These are phyloP conservation scores for Echites panduratus DNA, from an alignment of 257 asterid genomes.

Conservation along the genomic window DNA sequence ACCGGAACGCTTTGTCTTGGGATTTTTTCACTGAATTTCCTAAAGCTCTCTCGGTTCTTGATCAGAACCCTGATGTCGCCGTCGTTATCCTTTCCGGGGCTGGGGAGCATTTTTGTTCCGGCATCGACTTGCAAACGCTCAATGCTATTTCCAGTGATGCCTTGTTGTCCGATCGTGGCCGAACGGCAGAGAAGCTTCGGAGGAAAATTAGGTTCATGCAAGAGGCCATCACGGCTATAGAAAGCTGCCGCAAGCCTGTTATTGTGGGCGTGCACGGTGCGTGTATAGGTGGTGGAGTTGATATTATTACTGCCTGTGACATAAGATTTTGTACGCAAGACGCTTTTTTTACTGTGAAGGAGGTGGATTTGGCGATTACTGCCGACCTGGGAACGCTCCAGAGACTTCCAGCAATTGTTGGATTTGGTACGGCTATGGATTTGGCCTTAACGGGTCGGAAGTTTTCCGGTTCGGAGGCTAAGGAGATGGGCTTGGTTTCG, in stretches of 20 bases:
- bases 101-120: conserved; percentile 80
- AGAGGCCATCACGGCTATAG: conserved; percentile 60
- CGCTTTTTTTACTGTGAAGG: conserved; percentile 67
- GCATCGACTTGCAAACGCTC: conserved; percentile 57
- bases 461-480: conserved; percentile 66
- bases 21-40: conserved; percentile 84
- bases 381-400: conserved; percentile 93
- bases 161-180: conserved; percentile 37
- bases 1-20: conserved; percentile 60
- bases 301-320: conserved; percentile 76
- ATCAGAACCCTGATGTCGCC: conserved; percentile 52
- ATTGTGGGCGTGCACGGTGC: conserved; percentile 76
- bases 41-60: conserved; percentile 58
- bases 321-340: conserved; percentile 51
- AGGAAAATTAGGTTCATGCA: conserved; percentile 56
- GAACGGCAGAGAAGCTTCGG: conserved; percentile 54
- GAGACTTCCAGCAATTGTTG: conserved; percentile 82
- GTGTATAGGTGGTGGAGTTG: conserved; percentile 85
- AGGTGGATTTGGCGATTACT: conserved; percentile 73
- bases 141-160: conserved; percentile 5
- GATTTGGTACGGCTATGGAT: conserved; percentile 85
- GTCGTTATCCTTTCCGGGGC: conserved; percentile 58
- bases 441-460: conserved; percentile 69
- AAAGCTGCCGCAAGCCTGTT: conserved; percentile 88
- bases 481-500: conserved; percentile 62